phyloP scores from a whole-genome alignment of 1,284 basidiomycete genomes.

The Fomes fomentarius region DNA sequence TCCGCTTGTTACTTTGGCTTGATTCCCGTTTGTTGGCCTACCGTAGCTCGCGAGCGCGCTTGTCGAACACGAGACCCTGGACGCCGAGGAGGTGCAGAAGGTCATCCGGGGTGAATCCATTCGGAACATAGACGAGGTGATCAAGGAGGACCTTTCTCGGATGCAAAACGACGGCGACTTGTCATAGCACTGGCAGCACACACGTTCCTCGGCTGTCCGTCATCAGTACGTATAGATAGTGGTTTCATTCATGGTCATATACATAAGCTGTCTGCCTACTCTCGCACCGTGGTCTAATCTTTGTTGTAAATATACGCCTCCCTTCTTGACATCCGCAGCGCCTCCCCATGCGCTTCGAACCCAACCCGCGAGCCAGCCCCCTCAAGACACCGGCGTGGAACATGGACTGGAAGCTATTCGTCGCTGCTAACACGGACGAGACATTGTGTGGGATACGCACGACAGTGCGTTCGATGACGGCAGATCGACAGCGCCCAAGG shows the following conservation, averaged over 20 bases:
- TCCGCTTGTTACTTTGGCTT: slow-evolving; percentile 4
- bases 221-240: slow-evolving; percentile 1
- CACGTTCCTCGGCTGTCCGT: background rate
- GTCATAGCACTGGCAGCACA: slow-evolving; percentile 26
- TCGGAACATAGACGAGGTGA: slow-evolving; percentile 63
- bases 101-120: slow-evolving; percentile 85
- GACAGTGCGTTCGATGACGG: background rate
- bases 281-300: slow-evolving; percentile 18
- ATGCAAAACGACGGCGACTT: slow-evolving; percentile 32
- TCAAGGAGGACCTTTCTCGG: slow-evolving; percentile 57
- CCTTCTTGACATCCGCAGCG: background rate
- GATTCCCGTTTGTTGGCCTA: background rate
- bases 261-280: slow-evolving; percentile 16
- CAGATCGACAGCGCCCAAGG: slow-evolving; percentile 4
- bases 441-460: too few relatives aligned
- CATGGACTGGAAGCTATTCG: too few relatives aligned
- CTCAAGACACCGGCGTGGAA: too few relatives aligned
- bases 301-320: slow-evolving; percentile 23
- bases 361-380: too few relatives aligned
- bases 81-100: slow-evolving; percentile 81
- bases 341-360: too few relatives aligned
- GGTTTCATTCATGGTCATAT: slow-evolving; percentile 11
- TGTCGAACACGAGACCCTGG: slow-evolving; percentile 93
- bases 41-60: slow-evolving; percentile 82
- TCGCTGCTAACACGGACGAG: background rate